A percentile compares a stretch with the other conserved stretches of the same genome.
Conservation (phyloP, 306 rosid species). For the Mimosa pudica region DNA sequence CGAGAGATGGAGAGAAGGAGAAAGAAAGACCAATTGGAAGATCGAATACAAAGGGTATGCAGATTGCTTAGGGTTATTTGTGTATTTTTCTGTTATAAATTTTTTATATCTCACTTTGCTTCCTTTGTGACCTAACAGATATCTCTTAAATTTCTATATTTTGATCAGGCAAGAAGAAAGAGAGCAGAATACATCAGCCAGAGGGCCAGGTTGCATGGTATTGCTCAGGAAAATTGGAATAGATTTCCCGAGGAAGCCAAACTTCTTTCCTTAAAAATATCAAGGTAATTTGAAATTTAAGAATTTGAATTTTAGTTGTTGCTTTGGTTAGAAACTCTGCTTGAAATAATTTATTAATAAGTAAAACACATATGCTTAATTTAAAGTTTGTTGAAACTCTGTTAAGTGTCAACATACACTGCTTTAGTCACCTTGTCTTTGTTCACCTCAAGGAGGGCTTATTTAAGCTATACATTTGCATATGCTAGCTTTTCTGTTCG, state of each 20-base stretch:
- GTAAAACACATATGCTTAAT: not conserved
- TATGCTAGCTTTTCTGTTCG: not conserved
- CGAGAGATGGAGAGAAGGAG: constrained; percentile 88
- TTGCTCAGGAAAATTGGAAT: constrained; percentile 50
- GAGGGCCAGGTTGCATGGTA: constrained; percentile 63
- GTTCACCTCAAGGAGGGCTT: not conserved
- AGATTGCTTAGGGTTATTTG: constrained; percentile 21
- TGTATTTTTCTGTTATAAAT: constrained; percentile 1
- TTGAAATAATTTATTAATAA: not conserved
- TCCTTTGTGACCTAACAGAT: constrained; percentile 8
- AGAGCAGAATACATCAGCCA: constrained; percentile 90
- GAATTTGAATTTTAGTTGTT: not conserved
- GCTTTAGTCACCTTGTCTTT: not conserved
- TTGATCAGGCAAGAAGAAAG: constrained; percentile 74
- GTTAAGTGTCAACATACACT: not conserved
- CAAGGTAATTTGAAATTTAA: constrained; percentile 58
- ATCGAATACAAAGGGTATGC: constrained; percentile 86
- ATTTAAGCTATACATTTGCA: not conserved
- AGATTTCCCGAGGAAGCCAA: constrained; percentile 75
- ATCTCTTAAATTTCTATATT: constrained; percentile 23
- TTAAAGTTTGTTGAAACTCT: not conserved
- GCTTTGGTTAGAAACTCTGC: constrained; percentile 17
- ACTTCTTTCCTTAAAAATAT: constrained; percentile 67
- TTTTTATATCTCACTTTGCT: constrained; percentile 4
- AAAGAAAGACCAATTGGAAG: constrained; percentile 79